Evolutionary conservation across 2,329 filamentous ascomycete species (phyloP), one percentile per base, ranked within the genome.

Genomic region (Talaromyces atroroseus): DNA sequence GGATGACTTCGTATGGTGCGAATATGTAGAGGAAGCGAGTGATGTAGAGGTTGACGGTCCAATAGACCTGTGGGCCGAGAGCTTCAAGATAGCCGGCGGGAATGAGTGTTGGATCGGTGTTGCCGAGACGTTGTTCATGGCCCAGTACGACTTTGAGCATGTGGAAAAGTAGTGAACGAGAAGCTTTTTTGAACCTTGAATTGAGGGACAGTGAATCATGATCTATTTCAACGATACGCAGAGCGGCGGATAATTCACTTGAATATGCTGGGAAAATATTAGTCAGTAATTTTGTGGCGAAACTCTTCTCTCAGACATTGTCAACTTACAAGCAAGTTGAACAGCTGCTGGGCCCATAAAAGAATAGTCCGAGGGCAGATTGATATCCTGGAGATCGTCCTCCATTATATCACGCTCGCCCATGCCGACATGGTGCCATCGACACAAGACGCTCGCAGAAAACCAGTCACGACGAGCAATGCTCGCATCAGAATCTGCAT

Each of bases 11-110:
- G 48, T 71, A 72, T 0, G 74, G 72, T 29, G 69, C 72, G 53
- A 71, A 74, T 24, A 74, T 65, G 51, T 69, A 74, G 40, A 76
- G 67, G 56, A 75, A 73, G 21, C 74, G 72, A 57, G 74, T 76
- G 52, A 75, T 70, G 40, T 75, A 63, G 10, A 76, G 62, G 14
- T 71, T 69, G 11, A 74, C 62, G 16, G 69, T 74, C 74, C 74
- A 76, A 61, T 74, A 75, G 14, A 75, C 64, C 32, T 75, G 72
- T 26, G 67, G 64, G 42, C 73, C 73, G 12, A 76, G 60, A 42
- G 68, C 71, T 47, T 74, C 69, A 14, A 70, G 61, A 34, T 71
- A 70, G 3, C 57, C 57, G 1, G 48, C 36, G 11, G 57, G 57
- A 14, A 49, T 47, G 23, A 36, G 23, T 21, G 48, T 45, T 23